Evolutionary conservation across 2,329 filamentous ascomycete genomes (phyloP), one percentile per base, ranked within the genome.

Genomic region (Exophiala lecanii-corni): DNA sequence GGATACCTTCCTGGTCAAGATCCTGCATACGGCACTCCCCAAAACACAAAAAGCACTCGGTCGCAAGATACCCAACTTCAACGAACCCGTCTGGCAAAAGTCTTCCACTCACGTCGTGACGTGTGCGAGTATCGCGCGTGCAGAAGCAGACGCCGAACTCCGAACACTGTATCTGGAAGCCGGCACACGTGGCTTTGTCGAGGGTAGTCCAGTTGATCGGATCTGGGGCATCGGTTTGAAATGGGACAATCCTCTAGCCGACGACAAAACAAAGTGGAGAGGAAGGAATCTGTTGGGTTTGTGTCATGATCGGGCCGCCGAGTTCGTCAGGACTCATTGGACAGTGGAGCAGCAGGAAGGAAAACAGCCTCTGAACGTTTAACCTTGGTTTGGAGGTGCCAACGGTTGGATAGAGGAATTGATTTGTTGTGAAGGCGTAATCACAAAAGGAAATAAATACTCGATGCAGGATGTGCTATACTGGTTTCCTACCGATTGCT

Each of bases 231-330:
- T 51, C 9, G 41, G 45, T 6, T 16, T 51, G 19, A 38, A 20
- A 2, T 49, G 39, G 35, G 33, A 45, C n/a, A 26, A 51, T 34
- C 41, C 41, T 15, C 13, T 4, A 2, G 44, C 43, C 16, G 37
- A 43, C 12, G 41, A 49, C 7, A 36, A 43, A 36, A 36, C 15
- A 15, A 35, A 39, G 4, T 51, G 45, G 45, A 38, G 13, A 16
- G 49, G 49, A n/a, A 33, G 32, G 30, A 51, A 51, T 38, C 26
- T 47, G 13, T 32, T 51, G 9, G 49, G 49, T 9, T 36, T 32
- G 16, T 51, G 49, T 33, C 49, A 51, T 41, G 45, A 49, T 34
- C 23, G 35, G 23, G 45, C 44, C 10, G 32, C 32, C 16, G 19
- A n/a, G 26, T 41, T 28, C 10, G 16, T 43, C 9, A 30, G 38